Evolutionary conservation across 768 basidiomycete species (phyloP).

Genomic region (Russula abietina): DNA sequence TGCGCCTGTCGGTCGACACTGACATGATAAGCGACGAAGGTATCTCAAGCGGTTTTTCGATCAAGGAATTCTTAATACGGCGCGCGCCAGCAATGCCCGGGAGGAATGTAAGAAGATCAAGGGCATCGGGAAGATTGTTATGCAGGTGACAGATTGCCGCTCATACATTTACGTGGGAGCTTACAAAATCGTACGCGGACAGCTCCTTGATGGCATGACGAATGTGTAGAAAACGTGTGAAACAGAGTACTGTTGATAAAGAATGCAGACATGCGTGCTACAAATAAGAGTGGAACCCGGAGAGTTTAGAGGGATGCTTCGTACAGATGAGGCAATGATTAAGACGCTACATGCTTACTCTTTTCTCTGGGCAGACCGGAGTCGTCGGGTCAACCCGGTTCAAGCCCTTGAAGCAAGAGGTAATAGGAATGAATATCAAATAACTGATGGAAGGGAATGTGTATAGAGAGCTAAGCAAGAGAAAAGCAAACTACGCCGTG

Average conservation of each 20-base stretch:
- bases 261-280: slow-evolving; percentile 17
- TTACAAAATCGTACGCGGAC: not conserved
- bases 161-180: not conserved
- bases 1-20: not conserved
- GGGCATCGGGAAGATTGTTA: slow-evolving; percentile 22
- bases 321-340: slow-evolving; percentile 22
- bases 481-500: slow-evolving; percentile 15
- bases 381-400: not conserved
- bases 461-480: not conserved
- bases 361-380: slow-evolving; percentile 7
- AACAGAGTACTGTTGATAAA: slow-evolving; percentile 3
- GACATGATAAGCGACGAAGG: slow-evolving; percentile 6
- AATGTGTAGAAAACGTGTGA: slow-evolving; percentile 7
- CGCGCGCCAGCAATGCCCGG: slow-evolving; percentile 16
- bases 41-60: slow-evolving; percentile 21
- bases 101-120: slow-evolving; percentile 25
- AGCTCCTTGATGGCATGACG: slow-evolving; percentile 13
- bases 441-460: slow-evolving; percentile 1
- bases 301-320: slow-evolving; percentile 11
- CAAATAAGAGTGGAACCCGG: slow-evolving; percentile 14
- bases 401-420: slow-evolving; percentile 3
- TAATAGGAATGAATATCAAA: slow-evolving; percentile 20
- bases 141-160: slow-evolving; percentile 15
- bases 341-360: slow-evolving; percentile 17
- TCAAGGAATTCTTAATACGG: slow-evolving; percentile 22